Evolutionary conservation across 106 monocot genomes (phyloP).

Genomic region (Dioscorea dumetorum): DNA sequence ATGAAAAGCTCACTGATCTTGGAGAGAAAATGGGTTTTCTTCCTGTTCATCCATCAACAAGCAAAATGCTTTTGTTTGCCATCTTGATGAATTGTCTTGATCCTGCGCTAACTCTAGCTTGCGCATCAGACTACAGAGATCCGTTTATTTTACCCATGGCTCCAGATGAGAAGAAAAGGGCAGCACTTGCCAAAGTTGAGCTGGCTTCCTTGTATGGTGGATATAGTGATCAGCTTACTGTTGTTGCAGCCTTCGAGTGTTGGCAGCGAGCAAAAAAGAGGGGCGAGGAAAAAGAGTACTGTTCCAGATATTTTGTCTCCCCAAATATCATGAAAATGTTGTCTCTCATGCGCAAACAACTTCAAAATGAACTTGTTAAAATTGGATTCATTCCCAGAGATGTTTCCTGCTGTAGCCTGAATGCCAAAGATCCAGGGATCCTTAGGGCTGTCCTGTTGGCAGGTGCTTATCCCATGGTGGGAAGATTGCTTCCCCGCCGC

Average conservation of each 20-base stretch:
- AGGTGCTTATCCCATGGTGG: constrained; percentile 90
- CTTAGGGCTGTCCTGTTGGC: constrained; percentile 75
- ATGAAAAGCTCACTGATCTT: constrained; percentile 82
- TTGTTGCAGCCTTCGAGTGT: constrained; percentile 87
- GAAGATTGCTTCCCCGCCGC: constrained; percentile 47
- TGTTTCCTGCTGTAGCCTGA: constrained; percentile 55
- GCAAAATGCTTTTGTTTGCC: constrained; percentile 96
- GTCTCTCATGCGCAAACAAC: constrained; percentile 69
- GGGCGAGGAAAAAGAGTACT: constrained; percentile 64
- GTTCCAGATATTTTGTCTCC: constrained; percentile 77
- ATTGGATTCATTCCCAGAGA: constrained; percentile 74
- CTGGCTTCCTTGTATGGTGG: constrained; percentile 89
- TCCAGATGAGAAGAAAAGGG: constrained; percentile 79
- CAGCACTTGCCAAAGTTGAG: constrained; percentile 58
- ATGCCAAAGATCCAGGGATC: constrained; percentile 81
- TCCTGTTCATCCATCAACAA: constrained; percentile 89
- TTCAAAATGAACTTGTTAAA: constrained; percentile 57
- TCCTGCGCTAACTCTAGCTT: constrained; percentile 91
- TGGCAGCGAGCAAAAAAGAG: constrained; percentile 73
- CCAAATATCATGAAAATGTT: constrained; percentile 84
- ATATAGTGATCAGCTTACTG: constrained; percentile 81
- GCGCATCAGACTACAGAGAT: constrained; percentile 73
- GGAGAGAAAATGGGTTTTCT: constrained; percentile 78
- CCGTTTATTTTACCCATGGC: constrained; percentile 82
- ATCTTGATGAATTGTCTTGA: constrained; percentile 97